Evolutionary conservation across 257 asterid species (phyloP), one percentile per base, ranked within the genome.

Genomic region (Handroanthus guayacan): DNA sequence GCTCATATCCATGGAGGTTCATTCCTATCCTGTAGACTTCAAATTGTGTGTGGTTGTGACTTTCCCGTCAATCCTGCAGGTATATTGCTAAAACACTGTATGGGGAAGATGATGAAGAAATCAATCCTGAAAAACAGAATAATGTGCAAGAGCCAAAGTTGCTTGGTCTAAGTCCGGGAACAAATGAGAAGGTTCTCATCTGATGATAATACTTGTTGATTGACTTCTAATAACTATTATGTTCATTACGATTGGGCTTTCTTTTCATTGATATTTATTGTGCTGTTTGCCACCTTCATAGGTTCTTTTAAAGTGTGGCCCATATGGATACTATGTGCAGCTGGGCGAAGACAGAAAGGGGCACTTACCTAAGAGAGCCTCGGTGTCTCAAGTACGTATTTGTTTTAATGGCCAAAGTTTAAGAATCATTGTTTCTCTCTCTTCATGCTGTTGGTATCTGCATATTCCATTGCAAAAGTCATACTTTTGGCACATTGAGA

Each of bases 341-440:
- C 91, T 92, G 68, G 99, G 99, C 80, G 97, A 95, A 80, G 98
- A 95, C 82, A 89, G 91, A 76, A 83, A 86, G 76, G 97, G 99
- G 57, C 84, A 83, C 75, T 43, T 74, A 48, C 98, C 97, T 68
- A 92, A 95, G 87, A 90, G 99, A 74, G 93, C 93, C 55, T 91
- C 97, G 0, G 79, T 84, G 13, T 54, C 90, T 61, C 89, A 82
- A 38, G 99, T 92, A 86, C 18, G 89, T 74, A 54, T 75, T 51
- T 62, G n/a, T 75, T 75, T 67, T 69, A 43, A 67, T 82, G 34
- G 39, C 47, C 71, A 45, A 45, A 75, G 36, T 73, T 74, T 39
- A 52, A 75, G 13, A 47, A 45, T 18, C 38, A 6, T 36, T 52
- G 36, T 54, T 48, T 74, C 43, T 60, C 50, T 44, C 45, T 14